Base-by-base conservation (phyloP, 352 stramenopile species). In the Globisporangium apiculatum region DNA sequence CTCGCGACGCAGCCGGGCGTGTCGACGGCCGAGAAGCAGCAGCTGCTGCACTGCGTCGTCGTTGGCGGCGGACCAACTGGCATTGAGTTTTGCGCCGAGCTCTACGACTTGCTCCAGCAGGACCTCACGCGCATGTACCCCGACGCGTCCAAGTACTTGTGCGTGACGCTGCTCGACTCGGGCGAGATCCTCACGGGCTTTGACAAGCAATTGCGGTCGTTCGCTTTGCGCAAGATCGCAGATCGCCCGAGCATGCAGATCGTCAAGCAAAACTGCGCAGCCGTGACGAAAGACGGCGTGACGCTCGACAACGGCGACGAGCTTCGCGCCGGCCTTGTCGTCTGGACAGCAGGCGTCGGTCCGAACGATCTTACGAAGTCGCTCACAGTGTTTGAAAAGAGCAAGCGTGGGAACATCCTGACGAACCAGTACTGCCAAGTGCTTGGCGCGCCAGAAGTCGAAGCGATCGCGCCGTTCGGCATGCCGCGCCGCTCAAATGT, bases 41-140 rank as follows among this genome's bases (percentile, higher is more conserved):
- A 89, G 36, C 69, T 99, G 7, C 75, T 99, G 14, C 95, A 94
- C 48, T 99, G 99, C 76, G 85, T 99, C n/a, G 90, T 99, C 8
- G 96, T 99, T 9, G 97, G 97, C 6, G 97, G 96, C 6, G 96
- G 96, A 6, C 94, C 95, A 2, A 98, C 95, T 0, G 87, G 80
- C 49, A 91, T 97, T 61, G 96, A 99, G 75, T 99, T 99, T 69
- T 97, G 95, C 46, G 83, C 87, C 15, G 96, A 99, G 72, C 75
- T 99, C 51, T 88, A 98, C 69, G 97, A 98, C 62, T 87, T 98
- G 66, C 64, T 98, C 53, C 68, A 73, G 51, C 72, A 96, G 40
- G 97, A 99, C 68, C 86, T 98, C 2, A 77, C 78, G 17, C 76
- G 76, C 64, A 83, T 86, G 61, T 92, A 92, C 53, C 83, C 83